phyloP scores from a whole-genome alignment of 1,139 yeast genomes.

The Hansenula sp. region DNA sequence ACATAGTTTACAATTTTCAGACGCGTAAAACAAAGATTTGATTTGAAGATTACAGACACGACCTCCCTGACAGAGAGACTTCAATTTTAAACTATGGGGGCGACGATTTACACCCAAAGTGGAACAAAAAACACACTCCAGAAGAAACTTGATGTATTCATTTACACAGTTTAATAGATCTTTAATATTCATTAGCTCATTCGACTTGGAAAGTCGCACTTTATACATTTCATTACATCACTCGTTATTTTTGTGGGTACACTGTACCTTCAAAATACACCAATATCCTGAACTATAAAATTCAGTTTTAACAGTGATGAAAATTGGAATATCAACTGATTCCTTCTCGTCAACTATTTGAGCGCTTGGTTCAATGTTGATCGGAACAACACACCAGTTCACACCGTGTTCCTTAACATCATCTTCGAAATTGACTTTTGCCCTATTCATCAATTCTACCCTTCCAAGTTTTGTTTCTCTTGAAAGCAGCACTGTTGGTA shows the following conservation, averaged over 20 bases:
- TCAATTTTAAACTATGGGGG: too few species aligned
- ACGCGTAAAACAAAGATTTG: background rate
- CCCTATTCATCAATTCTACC: constrained; percentile 24
- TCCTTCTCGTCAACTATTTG: background rate
- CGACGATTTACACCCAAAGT: too few species aligned
- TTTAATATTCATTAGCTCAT: too few species aligned
- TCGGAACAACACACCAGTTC: constrained; percentile 18
- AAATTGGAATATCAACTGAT: constrained; percentile 10
- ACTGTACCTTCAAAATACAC: constrained; percentile 8
- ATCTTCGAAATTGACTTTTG: constrained; percentile 5
- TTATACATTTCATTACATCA: too few species aligned
- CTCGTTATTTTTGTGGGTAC: too few species aligned
- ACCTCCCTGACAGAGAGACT: background rate
- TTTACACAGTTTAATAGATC: too few species aligned
- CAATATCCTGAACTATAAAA: constrained; percentile 16
- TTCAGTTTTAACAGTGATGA: constrained; percentile 14
- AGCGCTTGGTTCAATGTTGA: constrained; percentile 6
- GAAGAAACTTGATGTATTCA: too few species aligned
- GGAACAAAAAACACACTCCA: too few species aligned
- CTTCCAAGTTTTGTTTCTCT: constrained; percentile 22
- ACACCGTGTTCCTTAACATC: constrained; percentile 15
- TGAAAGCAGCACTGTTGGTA: constrained; percentile 24
- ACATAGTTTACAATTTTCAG: background rate
- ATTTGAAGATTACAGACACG: background rate
- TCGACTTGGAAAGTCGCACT: too few species aligned